phyloP scores from a whole-genome alignment of 1,284 basidiomycete species.

The Sanghuangporus sanghuang region DNA sequence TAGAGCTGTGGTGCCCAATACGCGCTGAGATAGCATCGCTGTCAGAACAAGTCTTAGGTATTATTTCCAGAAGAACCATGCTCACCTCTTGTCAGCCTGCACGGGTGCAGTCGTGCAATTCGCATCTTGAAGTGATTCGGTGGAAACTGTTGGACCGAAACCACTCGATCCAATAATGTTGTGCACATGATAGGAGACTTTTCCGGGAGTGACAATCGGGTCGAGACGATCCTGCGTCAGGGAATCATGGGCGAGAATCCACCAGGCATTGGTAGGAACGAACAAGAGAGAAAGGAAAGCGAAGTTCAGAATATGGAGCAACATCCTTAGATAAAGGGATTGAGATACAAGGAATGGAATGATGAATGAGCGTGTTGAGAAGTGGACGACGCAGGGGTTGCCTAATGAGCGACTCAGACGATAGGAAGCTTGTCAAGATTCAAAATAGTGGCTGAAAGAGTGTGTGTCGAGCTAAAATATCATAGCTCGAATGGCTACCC shows the following conservation, averaged over 20 bases:
- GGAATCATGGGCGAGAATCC: slow-evolving; percentile 4
- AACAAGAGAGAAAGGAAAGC: not conserved
- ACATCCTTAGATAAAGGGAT: not conserved
- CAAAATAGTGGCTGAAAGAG: not conserved
- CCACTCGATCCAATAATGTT: slow-evolving; percentile 39
- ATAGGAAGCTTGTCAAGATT: not conserved
- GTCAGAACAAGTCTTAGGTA: not conserved
- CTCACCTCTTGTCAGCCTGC: slow-evolving; percentile 31
- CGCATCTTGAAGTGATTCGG: slow-evolving; percentile 30
- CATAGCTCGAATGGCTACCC: not conserved
- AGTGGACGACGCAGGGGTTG: not conserved
- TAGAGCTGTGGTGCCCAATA: slow-evolving; percentile 12
- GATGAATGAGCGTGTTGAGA: not conserved
- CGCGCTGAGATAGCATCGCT: not conserved
- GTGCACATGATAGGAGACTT: slow-evolving; percentile 37
- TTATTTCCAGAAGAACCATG: not conserved
- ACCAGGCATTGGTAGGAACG: not conserved
- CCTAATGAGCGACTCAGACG: not conserved
- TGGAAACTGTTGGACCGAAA: slow-evolving; percentile 33
- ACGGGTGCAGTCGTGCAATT: slow-evolving; percentile 40
- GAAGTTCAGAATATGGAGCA: not conserved
- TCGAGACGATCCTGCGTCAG: slow-evolving; percentile 37
- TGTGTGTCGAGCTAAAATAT: not conserved
- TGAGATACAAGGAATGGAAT: not conserved
- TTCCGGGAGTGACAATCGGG: slow-evolving; percentile 35